phyloP scores from a whole-genome alignment of 768 basidiomycete species.

The Leccinum pellstonianum region DNA sequence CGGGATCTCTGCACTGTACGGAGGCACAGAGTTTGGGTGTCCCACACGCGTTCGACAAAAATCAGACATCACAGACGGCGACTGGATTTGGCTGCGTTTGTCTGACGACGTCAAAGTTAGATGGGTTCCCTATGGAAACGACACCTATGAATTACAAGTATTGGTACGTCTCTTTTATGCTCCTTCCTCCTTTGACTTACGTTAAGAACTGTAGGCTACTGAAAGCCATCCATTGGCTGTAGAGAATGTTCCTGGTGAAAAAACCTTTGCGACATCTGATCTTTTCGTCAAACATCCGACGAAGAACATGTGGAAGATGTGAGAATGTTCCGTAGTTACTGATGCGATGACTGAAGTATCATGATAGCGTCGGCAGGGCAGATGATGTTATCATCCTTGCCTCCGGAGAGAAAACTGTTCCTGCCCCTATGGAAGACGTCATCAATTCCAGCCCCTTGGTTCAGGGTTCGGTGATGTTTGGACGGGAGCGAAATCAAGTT shows the following conservation, averaged over 20 bases:
- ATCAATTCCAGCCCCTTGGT: conserved; percentile 22
- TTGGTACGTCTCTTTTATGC: conserved; percentile 25
- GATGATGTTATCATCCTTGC: conserved; percentile 35
- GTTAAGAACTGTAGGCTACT: conserved; percentile 1
- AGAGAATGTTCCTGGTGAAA: conserved; percentile 36
- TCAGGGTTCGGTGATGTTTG: conserved; percentile 31
- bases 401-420: conserved; percentile 35
- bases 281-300: conserved; percentile 45
- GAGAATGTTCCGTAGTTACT: neutral
- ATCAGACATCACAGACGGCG: conserved; percentile 12
- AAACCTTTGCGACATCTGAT: conserved; percentile 41
- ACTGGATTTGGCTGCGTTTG: conserved; percentile 18
- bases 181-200: neutral
- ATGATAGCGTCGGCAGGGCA: conserved; percentile 37
- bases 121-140: conserved; percentile 34
- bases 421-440: conserved; percentile 32
- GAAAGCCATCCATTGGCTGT: conserved; percentile 6
- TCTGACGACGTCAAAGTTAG: conserved; percentile 20
- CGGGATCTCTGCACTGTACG: conserved; percentile 11
- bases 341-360: neutral
- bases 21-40: conserved; percentile 24
- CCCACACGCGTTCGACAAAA: neutral
- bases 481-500: conserved; percentile 30
- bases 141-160: conserved; percentile 36
- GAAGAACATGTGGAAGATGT: conserved; percentile 45